Evolutionary conservation across 225 moss, liverwort and hornwort species (phyloP).

Genomic region (Neckera pumila): DNA sequence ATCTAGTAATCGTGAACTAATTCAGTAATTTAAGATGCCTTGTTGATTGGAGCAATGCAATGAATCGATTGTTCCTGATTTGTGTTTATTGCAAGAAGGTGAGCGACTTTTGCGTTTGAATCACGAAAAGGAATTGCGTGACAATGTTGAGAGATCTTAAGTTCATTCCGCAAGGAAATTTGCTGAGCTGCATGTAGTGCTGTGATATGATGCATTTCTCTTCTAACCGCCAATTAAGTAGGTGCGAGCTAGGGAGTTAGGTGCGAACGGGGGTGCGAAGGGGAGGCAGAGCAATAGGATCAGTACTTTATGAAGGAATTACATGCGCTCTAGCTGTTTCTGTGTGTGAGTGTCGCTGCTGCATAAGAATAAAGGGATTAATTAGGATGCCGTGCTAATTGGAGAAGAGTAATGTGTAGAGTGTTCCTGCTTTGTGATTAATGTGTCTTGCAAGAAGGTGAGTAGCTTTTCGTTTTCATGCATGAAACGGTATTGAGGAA

Average conservation of each 20-base stretch:
- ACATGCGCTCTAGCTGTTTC: neutral
- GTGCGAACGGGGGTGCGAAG: neutral
- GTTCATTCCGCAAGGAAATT: neutral
- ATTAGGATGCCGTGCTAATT: neutral
- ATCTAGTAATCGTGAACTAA: neutral
- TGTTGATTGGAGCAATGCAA: neutral
- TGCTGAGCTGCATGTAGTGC: neutral
- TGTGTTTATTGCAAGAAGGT: neutral
- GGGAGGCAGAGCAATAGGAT: neutral
- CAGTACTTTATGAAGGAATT: neutral
- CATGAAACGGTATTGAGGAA: neutral
- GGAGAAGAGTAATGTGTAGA: neutral
- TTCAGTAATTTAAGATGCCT: neutral
- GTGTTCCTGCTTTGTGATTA: neutral
- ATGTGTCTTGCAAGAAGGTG: neutral
- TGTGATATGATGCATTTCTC: neutral
- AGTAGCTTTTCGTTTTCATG: neutral
- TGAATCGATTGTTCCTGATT: neutral
- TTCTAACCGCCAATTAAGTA: too few relatives aligned
- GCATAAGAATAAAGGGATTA: neutral
- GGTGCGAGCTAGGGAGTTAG: neutral
- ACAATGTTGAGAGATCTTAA: neutral
- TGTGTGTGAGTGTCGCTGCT: neutral
- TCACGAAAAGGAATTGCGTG: neutral
- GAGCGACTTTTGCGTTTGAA: neutral